Conservation (phyloP, 2,329 filamentous ascomycete genomes). For the Cladosporium sp. region DNA sequence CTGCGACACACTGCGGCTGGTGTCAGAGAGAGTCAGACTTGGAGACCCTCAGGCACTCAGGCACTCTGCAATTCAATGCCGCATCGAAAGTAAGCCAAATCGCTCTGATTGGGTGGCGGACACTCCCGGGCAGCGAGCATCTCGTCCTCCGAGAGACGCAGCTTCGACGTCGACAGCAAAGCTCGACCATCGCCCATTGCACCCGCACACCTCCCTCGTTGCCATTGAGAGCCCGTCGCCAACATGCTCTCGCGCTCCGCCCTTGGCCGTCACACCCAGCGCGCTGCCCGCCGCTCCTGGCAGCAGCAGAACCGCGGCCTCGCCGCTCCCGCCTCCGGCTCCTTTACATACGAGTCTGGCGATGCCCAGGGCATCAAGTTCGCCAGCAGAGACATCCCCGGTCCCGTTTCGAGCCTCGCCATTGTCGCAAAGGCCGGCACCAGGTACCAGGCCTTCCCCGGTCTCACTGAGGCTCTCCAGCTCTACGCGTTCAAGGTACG, state of each 20-base stretch:
- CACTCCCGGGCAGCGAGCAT: neutral
- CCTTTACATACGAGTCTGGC: constrained; percentile 82
- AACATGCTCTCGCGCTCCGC: constrained; percentile 65
- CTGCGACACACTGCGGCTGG: neutral
- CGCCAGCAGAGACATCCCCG: constrained; percentile 82
- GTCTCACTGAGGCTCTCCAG: constrained; percentile 83
- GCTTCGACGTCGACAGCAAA: constrained; percentile 1
- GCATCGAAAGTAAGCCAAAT: neutral
- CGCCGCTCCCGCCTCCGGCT: constrained; percentile 65
- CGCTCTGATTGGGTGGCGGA: neutral
- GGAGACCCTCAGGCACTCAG: no score
- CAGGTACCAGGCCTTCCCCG: constrained; percentile 84
- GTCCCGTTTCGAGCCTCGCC: constrained; percentile 85
- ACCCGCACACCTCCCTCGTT: constrained; percentile 6
- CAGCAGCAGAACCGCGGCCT: constrained; percentile 58
- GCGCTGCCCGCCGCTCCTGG: constrained; percentile 57
- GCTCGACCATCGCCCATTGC: constrained; percentile 12
- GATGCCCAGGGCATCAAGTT: constrained; percentile 88
- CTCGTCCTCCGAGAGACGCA: neutral
- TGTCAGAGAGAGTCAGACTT: no score
- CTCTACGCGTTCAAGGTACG: constrained; percentile 96
- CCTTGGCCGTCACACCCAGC: constrained; percentile 60
- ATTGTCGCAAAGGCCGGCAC: constrained; percentile 93
- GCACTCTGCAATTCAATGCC: no score
- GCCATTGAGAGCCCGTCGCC: constrained; percentile 15